These are phyloP conservation scores for Lactarius pseudohatsudake DNA, from an alignment of 768 basidiomycete species.

Conservation along the genomic window DNA sequence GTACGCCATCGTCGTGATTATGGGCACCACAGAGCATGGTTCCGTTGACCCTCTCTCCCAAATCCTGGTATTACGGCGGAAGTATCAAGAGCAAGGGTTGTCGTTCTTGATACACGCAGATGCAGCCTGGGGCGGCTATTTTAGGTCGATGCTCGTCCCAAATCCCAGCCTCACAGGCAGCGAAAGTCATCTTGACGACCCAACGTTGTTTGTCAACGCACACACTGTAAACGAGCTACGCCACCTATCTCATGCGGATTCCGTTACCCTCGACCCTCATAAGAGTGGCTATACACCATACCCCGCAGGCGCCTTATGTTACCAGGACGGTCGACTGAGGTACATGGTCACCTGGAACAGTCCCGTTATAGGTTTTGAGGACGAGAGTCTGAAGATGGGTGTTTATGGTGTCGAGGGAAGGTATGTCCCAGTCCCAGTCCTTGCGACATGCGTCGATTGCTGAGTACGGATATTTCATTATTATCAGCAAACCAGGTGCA, in stretches of 20 bases:
- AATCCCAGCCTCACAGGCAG: slow-evolving; percentile 4
- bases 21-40: slow-evolving; percentile 48
- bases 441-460: neutral
- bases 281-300: slow-evolving; percentile 47
- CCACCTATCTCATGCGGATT: slow-evolving; percentile 35
- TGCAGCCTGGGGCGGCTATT: slow-evolving; percentile 51
- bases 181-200: slow-evolving; percentile 25
- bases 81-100: slow-evolving; percentile 37
- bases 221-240: slow-evolving; percentile 37
- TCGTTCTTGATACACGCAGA: slow-evolving; percentile 46
- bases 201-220: slow-evolving; percentile 34
- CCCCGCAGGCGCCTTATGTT: slow-evolving; percentile 44
- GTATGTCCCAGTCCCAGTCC: slow-evolving; percentile 31
- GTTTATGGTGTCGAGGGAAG: slow-evolving; percentile 51
- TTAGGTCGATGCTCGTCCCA: slow-evolving; percentile 36
- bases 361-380: slow-evolving; percentile 36
- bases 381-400: slow-evolving; percentile 39
- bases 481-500: slow-evolving; percentile 47
- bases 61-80: slow-evolving; percentile 38
- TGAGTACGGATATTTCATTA: neutral
- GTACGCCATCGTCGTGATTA: slow-evolving; percentile 45
- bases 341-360: slow-evolving; percentile 42
- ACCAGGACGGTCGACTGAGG: slow-evolving; percentile 41
- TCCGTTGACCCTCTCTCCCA: slow-evolving; percentile 43
- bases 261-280: slow-evolving; percentile 45